Base-by-base conservation (phyloP, 345 rosid genomes). In the Pugionium cornutum region DNA sequence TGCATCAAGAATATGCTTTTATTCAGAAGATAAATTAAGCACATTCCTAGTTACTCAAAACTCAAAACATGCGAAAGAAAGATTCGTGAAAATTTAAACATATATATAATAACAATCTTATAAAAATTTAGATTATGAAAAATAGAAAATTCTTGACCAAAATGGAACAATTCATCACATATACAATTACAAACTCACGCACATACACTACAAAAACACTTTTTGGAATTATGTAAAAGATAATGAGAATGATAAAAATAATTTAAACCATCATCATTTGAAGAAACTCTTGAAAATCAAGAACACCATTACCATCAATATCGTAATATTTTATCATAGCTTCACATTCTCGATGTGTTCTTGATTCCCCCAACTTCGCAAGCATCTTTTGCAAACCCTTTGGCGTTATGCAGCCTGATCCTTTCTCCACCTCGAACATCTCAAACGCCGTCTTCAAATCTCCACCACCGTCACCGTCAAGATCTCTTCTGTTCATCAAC, bases 401-500 rank as follows among this genome's bases (percentile, higher is more conserved):
- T 0, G 96, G 96, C 0, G 96, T 88, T 49, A 92, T 92, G 61
- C 81, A 77, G 0, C 98, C 98, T 7, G 80, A 67, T 2, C 95
- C 92, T 66, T 85, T 89, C 77, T 88, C 90, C 66, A 75, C 63
- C 64, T 92, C 95, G 55, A 84, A 92, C 94, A 92, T 86, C 80
- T 85, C 94, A 67, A 92, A 92, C 5, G 96, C 98, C 66, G 53
- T 72, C 52, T 73, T 83, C 53, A 89, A 72, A 36, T 89, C 97
- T 43, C 61, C 70, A 0, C 10, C n/a, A 0, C 76, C 77, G 1
- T 62, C 64, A 3, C 37, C 68, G 35, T 66, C 66, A 45, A 55
- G 70, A 28, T 69, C 76, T 7, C 68, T 78, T 58, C 67, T 73
- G 32, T 68, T 68, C 97, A 89, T 83, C 59, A 92, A 48, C 68